Base-by-base conservation (phyloP, 768 basidiomycete genomes). In the Boletus rufocinnamomeus region DNA sequence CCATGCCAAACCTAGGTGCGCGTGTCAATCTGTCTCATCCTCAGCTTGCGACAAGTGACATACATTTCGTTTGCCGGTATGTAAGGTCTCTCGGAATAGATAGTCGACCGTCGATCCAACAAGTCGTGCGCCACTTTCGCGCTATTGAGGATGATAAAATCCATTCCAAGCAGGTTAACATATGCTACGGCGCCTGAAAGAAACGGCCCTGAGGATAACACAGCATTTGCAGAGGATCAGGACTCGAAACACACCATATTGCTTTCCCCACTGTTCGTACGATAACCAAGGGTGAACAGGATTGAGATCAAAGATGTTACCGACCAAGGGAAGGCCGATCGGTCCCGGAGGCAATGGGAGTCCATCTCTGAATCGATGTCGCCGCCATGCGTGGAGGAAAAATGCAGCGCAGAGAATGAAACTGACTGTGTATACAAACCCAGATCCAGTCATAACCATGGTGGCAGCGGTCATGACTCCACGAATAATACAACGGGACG, bases 301-400 rank as follows among this genome's bases (percentile, higher is more conserved):
- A 30, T 72, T 49, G 45, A 76, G 9, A 30, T 68, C 61, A 14
- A 68, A 50, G 10, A 57, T 16, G 47, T 57, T 69, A 2, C 73
- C 74, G 6, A 75, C 34, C 30, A 75, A 52, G 2, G 73, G 74
- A 38, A 85, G 71, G 45, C 80, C 79, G 52, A 70, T 77, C 0
- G 85, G 85, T 16, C 84, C 85, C 19, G 80, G 81, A 38, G 80
- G 80, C n/a, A 83, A 74, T 8, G 77, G 68, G 45, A 67, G 52
- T 3, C 68, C 66, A 14, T 40, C 32, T 43, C 64, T 61, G 46
- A 50, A 50, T 28, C 50, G 58, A 27, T 44, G 47, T 32, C 51
- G 41, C 46, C 60, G 50, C 72, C 69, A 73, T 4, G 2, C 32
- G 13, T 45, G 47, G 48, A 71, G 27, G 17, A 21, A 34, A 6